phyloP scores from a whole-genome alignment of 2,329 filamentous ascomycete genomes.

The Juglanconis juglandina region DNA sequence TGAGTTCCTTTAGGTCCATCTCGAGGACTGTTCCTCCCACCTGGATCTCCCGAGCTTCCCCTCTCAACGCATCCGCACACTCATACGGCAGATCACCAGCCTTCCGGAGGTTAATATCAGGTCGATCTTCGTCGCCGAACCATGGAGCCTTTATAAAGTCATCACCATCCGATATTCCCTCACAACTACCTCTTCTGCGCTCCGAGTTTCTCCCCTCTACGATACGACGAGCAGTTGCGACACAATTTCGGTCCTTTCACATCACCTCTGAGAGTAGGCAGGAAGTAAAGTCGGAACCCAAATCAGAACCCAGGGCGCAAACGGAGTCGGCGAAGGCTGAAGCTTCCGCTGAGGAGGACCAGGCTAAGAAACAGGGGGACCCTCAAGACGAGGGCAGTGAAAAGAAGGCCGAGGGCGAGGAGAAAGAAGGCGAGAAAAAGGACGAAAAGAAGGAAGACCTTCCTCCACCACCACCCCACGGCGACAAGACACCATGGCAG shows the following conservation, averaged over 20 bases:
- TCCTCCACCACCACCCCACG: slow-evolving; percentile 89
- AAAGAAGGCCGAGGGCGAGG: slow-evolving; percentile 38
- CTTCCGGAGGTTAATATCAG: slow-evolving; percentile 44
- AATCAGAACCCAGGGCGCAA: slow-evolving; percentile 35
- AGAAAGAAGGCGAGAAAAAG: slow-evolving; percentile 51
- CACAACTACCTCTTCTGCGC: slow-evolving; percentile 37
- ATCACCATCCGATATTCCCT: slow-evolving; percentile 26
- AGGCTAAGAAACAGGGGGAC: slow-evolving; percentile 36
- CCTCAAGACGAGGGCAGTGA: slow-evolving; percentile 42
- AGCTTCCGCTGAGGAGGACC: slow-evolving; percentile 30
- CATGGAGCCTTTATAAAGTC: slow-evolving; percentile 23
- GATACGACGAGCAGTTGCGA: slow-evolving; percentile 32
- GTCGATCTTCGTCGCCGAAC: slow-evolving; percentile 25
- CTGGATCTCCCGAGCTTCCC: slow-evolving; percentile 39
- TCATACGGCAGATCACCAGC: slow-evolving; percentile 44
- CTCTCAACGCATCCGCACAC: slow-evolving; percentile 29
- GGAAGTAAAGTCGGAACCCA: slow-evolving; percentile 30
- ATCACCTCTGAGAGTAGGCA: slow-evolving; percentile 31
- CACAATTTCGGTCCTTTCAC: slow-evolving; percentile 34
- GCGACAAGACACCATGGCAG: slow-evolving; percentile 97
- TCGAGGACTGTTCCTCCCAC: slow-evolving; percentile 42
- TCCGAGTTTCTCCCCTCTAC: slow-evolving; percentile 44
- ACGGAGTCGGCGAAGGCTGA: slow-evolving; percentile 31
- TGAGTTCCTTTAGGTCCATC: slow-evolving; percentile 42
- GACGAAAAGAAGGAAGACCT: slow-evolving; percentile 64